phyloP scores from a whole-genome alignment of 2,329 filamentous ascomycete genomes.

The Apiospora saccharicola region DNA sequence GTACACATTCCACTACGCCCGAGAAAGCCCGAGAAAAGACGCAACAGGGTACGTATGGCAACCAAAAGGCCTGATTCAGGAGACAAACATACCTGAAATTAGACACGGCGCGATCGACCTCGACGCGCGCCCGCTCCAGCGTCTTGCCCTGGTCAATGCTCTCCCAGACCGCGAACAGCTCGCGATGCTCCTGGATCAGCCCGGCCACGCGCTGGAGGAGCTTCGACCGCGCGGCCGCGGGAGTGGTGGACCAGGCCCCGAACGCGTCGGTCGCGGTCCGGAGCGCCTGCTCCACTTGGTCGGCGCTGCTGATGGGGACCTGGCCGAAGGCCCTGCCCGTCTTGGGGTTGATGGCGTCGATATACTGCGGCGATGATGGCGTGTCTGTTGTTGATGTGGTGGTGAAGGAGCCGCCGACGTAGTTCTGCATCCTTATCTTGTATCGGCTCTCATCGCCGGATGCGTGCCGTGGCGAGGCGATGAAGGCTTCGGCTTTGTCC shows the following conservation, averaged over 20 bases:
- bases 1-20: no score
- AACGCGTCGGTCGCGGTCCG: constrained; percentile 37
- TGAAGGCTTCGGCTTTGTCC: constrained; percentile 37
- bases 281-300: constrained; percentile 37
- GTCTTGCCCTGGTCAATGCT: constrained; percentile 47
- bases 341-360: constrained; percentile 42
- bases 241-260: constrained; percentile 40
- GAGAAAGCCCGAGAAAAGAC: no score
- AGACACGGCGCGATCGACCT: constrained; percentile 43
- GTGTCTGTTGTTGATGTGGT: constrained; percentile 24
- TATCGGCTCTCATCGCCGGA: neutral
- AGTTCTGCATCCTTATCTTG: constrained; percentile 34
- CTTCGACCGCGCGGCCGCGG: constrained; percentile 36
- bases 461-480: constrained; percentile 25
- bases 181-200: constrained; percentile 39
- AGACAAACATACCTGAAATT: constrained; percentile 42
- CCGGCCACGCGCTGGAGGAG: constrained; percentile 38
- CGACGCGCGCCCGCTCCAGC: constrained; percentile 41
- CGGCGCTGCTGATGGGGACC: constrained; percentile 36
- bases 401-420: constrained; percentile 30
- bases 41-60: neutral
- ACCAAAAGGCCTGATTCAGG: neutral
- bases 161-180: constrained; percentile 46
- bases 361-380: constrained; percentile 27
- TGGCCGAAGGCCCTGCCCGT: constrained; percentile 37